Conservation (phyloP, 192 early-diverging fungal species). For the Entomortierella lignicola region DNA sequence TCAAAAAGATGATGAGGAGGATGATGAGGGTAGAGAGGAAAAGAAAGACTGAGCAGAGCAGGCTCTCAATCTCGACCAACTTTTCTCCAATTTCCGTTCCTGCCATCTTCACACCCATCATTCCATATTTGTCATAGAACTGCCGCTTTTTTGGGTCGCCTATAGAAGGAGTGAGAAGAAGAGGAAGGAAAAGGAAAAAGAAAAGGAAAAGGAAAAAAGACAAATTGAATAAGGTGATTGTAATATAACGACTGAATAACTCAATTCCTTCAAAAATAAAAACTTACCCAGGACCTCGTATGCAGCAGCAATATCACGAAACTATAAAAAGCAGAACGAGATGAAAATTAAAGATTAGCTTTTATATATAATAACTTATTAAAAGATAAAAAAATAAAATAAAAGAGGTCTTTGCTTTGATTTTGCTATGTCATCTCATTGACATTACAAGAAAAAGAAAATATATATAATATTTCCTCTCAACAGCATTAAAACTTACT, state of each 20-base stretch:
- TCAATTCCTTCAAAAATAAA: background rate
- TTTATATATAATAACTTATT: no score
- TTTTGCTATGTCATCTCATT: no score
- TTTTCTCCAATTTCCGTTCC: slow-evolving; percentile 73
- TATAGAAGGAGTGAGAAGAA: no score
- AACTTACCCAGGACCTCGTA: slow-evolving; percentile 76
- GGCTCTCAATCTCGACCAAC: slow-evolving; percentile 72
- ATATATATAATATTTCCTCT: no score
- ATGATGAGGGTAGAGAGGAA: slow-evolving; percentile 60
- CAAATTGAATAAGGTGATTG: no score
- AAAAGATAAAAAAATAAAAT: no score
- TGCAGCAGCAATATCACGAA: slow-evolving; percentile 87
- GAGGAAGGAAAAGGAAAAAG: no score
- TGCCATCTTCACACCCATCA: slow-evolving; percentile 81
- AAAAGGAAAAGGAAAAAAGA: no score
- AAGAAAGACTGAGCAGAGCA: slow-evolving; percentile 69
- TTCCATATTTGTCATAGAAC: slow-evolving; percentile 92
- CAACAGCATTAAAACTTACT: slow-evolving; percentile 12
- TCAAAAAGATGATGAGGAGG: slow-evolving; percentile 84
- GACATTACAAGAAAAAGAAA: no score
- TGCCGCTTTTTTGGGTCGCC: slow-evolving; percentile 84
- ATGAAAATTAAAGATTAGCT: background rate
- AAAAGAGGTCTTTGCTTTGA: no score
- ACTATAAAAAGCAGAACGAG: slow-evolving; percentile 54
- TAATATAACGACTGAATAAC: no score